Evolutionary conservation across 2,329 filamentous ascomycete species (phyloP), one percentile per base, ranked within the genome.

Genomic region (Fusarium sp.): DNA sequence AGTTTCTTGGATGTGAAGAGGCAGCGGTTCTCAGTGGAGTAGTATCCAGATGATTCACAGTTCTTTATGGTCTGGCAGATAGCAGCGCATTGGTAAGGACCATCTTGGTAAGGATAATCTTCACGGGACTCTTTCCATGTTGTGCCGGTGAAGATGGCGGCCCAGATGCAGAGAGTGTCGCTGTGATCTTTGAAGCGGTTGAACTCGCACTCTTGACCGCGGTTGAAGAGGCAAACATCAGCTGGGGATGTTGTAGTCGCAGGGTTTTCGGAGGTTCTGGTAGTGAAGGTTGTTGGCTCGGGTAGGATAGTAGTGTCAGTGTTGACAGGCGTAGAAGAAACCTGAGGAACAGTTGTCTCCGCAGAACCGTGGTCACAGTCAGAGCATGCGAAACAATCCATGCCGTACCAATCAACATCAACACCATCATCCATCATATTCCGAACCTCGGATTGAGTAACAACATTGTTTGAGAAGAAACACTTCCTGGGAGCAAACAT

Each of bases 181-280:
- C 31, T 22, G 12, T 58, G 59, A 13, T 64, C 29, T 22, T 39
- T 67, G 47, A 54, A 67, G 8, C 52, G 45, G 9, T 59, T 39
- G 27, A 68, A 70, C 29, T 68, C 59, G 25, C 67, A 70, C 1
- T 22, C 5, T 29, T 70, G 54, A 6, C 65, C 68, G 3, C 57
- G 60, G 31, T 44, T 33, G 44, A 65, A 70, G 4, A 36, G 7
- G n/a, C 68, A 70, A 2, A 17, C 7, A 2, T 57, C 46, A 13
- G 46, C 45, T 14, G 54, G 31, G 1, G 35, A 20, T 4, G 44
- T 53, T 1, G 59, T 53, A 8, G 53, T 29, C 5, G 38, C 18
- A 1, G 35, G 20, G 6, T 25, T 39, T 0, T 35, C 8, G 13
- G 60, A 60, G 2, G 60, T 60, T 9, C 12, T 38, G 1, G 61